Evolutionary conservation across 1,139 yeast species (phyloP), one percentile per base, ranked within the genome.

Genomic region (Hemisphaericaspora xylofermentans): DNA sequence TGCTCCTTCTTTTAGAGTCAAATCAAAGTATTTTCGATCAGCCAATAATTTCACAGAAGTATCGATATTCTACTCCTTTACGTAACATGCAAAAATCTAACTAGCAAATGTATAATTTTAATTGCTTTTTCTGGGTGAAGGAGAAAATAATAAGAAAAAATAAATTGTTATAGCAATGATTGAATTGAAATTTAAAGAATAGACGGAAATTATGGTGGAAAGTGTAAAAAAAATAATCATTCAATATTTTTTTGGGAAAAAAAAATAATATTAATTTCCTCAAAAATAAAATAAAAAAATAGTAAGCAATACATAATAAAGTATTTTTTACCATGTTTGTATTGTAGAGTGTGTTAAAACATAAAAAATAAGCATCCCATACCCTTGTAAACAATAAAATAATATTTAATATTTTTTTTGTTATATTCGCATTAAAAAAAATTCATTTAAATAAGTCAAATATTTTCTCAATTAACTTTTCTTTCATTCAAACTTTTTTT

Each of bases 371-470:
- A 24, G 4, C 6, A 15, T 35, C 19, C 26, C 24, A 4, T 31
- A 31, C 33, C 33, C 33, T 31, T 31, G 15, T 13, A 29, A 27
- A 27, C 6, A 13, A 27, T 14, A 27, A 27, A 27, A 27, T 14
- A 27, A 27, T 14, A 26, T 7, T 7, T 12, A 26, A 26, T 7
- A 26, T 12, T 26, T 14, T 21, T 21, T 6, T 21, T 21, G 9
- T 21, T 21, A 6, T 21, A 21, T 9, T n/a, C n/a, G n/a, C n/a
- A n/a, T 6, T 21, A 21, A 21, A 36, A 36, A 36, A 36, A 30
- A 27, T 22, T 26, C 39, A 36, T 36, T 36, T 36, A 36, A 29
- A 36, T 36, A 36, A 36, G 33, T 33, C 39, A 36, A 36, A 36
- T 36, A 36, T 36, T 36, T 36, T 36, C 39, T 27, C 31, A 35